phyloP scores from a whole-genome alignment of 352 stramenopile species.

The Elongisporangium anandrum region DNA sequence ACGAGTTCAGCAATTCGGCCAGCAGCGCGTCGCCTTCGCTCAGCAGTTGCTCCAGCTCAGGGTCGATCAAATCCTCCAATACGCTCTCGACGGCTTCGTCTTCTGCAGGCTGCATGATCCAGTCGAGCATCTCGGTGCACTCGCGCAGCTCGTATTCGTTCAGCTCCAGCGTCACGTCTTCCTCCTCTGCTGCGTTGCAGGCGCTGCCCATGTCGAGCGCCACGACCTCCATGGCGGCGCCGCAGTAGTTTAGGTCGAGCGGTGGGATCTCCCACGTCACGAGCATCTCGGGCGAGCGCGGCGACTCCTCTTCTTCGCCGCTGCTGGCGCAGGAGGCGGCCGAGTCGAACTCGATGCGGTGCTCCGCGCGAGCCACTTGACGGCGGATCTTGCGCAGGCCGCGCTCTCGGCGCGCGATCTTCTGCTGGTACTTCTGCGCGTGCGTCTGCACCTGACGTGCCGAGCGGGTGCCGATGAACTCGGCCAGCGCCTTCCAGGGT shows the following conservation, averaged over 20 bases:
- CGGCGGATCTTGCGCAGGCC: conserved; percentile 38
- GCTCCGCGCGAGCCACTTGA: conserved; percentile 25
- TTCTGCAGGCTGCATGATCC: background rate
- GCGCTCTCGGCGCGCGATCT: conserved; percentile 38
- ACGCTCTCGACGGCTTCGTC: background rate
- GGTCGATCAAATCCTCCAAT: background rate
- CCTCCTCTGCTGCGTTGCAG: background rate
- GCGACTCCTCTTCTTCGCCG: background rate
- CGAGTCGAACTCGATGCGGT: conserved; percentile 11
- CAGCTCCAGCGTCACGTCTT: background rate
- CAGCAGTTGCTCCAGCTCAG: background rate
- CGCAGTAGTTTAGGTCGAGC: background rate
- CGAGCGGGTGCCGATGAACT: conserved; percentile 42
- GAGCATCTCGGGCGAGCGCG: background rate
- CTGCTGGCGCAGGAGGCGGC: background rate
- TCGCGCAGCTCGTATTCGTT: background rate
- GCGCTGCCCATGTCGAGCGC: background rate
- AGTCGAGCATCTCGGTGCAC: background rate
- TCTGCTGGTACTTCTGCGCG: conserved; percentile 62
- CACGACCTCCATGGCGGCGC: background rate
- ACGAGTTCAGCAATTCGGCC: background rate
- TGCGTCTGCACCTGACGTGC: conserved; percentile 64
- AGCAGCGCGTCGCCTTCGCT: background rate
- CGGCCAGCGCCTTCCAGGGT: conserved; percentile 50
- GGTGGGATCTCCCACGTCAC: background rate